These are phyloP conservation scores for Symbiodinium natans DNA, from an alignment of 73 alveolate species.

Conservation along the genomic window DNA sequence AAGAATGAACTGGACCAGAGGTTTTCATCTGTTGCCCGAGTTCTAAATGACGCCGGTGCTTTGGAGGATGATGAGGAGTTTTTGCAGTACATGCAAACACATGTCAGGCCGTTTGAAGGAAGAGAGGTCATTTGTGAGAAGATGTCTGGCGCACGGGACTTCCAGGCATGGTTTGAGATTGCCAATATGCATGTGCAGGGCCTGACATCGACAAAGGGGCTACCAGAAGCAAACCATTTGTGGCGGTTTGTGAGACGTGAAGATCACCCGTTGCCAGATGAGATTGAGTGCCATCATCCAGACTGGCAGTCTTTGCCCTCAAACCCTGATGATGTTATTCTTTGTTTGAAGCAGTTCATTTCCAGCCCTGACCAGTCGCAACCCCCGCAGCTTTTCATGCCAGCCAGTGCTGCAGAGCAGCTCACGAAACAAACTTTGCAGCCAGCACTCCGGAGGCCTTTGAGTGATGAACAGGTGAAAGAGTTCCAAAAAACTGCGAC, in stretches of 20 bases:
- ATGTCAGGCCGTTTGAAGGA: background rate
- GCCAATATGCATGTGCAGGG: background rate
- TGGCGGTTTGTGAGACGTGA: background rate
- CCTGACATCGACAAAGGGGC: background rate
- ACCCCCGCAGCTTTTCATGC: background rate
- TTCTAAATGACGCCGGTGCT: background rate
- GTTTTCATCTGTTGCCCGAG: background rate
- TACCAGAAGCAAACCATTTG: background rate
- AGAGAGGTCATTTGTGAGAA: background rate
- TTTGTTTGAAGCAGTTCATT: constrained; percentile 16
- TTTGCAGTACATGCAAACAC: background rate
- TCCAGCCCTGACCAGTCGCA: background rate
- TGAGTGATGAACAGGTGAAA: no score
- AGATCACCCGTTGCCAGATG: background rate
- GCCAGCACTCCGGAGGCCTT: no score
- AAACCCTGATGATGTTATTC: background rate
- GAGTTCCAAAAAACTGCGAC: no score
- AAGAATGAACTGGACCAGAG: constrained; percentile 39
- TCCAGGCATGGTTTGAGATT: background rate
- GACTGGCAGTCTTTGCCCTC: background rate
- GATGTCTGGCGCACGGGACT: background rate
- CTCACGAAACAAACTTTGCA: no score
- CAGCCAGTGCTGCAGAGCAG: background rate
- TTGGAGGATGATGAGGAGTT: constrained; percentile 6
- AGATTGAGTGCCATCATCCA: background rate